A percentile compares a stretch with the other conserved stretches of the same genome.
Evolutionary conservation across 2,329 filamentous ascomycete species (phyloP).

Genomic region (Fusarium fracticaudum): DNA sequence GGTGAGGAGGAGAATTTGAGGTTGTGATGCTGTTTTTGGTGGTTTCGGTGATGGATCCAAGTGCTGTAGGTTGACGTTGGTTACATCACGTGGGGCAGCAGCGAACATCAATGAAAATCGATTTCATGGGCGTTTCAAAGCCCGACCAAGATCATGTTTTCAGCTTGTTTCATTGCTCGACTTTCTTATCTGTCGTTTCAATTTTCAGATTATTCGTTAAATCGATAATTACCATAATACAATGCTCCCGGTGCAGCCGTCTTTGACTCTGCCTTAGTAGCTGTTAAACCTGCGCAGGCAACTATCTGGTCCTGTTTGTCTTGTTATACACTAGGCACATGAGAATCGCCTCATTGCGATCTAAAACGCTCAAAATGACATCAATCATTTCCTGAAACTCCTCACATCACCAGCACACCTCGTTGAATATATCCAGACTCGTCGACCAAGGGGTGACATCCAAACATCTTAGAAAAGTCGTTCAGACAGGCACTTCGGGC

Average conservation of each 20-base stretch:
- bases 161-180: not conserved
- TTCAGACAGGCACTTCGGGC: slow-evolving; percentile 50
- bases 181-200: not conserved
- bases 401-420: slow-evolving; percentile 44
- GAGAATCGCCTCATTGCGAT: no score
- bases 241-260: not conserved
- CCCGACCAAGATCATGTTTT: not conserved
- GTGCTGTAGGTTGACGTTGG: slow-evolving; percentile 1
- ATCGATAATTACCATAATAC: not conserved
- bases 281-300: not conserved
- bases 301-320: not conserved
- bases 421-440: slow-evolving; percentile 48
- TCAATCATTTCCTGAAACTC: not conserved
- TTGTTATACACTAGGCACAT: not conserved
- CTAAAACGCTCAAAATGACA: not conserved
- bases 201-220: not conserved
- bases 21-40: slow-evolving; percentile 11
- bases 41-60: slow-evolving; percentile 24
- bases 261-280: not conserved
- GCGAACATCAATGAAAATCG: not conserved
- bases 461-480: slow-evolving; percentile 47
- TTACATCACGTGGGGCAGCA: slow-evolving; percentile 34
- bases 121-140: not conserved
- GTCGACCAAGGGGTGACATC: slow-evolving; percentile 49
- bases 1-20: not conserved